Percentiles rank a stretch among this genome's conserved stretches.
These are phyloP conservation scores for Astraeus odoratus DNA, from an alignment of 768 basidiomycete species.

Conservation along the genomic window DNA sequence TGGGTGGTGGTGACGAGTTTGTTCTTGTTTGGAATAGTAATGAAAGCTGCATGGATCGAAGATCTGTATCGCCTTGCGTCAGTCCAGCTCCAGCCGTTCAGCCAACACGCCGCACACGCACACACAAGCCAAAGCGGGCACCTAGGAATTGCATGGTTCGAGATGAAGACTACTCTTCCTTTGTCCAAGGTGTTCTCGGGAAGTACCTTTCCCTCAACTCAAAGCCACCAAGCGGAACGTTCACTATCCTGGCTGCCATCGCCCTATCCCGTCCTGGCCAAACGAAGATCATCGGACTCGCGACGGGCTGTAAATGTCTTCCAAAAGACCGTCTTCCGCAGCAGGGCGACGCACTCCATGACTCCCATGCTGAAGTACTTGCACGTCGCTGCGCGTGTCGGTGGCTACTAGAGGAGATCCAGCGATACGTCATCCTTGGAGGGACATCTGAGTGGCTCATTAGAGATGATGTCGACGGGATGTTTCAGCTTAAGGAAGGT, in stretches of 20 bases:
- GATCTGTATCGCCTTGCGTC: not conserved
- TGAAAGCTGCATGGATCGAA: not conserved
- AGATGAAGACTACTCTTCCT: slow-evolving; percentile 5
- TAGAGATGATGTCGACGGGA: slow-evolving; percentile 25
- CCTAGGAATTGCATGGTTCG: slow-evolving; percentile 7
- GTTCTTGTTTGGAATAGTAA: slow-evolving; percentile 10
- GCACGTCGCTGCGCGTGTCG: slow-evolving; percentile 71
- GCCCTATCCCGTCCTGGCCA: slow-evolving; percentile 37
- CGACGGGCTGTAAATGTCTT: slow-evolving; percentile 83
- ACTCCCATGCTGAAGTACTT: slow-evolving; percentile 90
- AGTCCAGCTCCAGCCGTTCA: not conserved
- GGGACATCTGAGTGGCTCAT: slow-evolving; percentile 47
- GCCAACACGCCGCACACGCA: not conserved
- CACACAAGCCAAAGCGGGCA: too few species aligned
- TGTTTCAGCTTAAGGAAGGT: slow-evolving; percentile 38
- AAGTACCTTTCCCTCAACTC: slow-evolving; percentile 42
- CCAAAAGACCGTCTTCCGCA: slow-evolving; percentile 54
- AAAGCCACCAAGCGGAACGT: slow-evolving; percentile 48
- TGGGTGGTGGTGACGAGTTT: slow-evolving; percentile 2
- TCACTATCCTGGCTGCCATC: slow-evolving; percentile 54
- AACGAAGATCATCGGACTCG: slow-evolving; percentile 58
- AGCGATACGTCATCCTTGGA: slow-evolving; percentile 8
- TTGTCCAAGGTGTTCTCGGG: slow-evolving; percentile 34
- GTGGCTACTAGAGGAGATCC: slow-evolving; percentile 75
- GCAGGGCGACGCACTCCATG: slow-evolving; percentile 76